Evolutionary conservation across 1,284 basidiomycete genomes (phyloP), one percentile per base, ranked within the genome.

Genomic region (Anthracocystis setariae): DNA sequence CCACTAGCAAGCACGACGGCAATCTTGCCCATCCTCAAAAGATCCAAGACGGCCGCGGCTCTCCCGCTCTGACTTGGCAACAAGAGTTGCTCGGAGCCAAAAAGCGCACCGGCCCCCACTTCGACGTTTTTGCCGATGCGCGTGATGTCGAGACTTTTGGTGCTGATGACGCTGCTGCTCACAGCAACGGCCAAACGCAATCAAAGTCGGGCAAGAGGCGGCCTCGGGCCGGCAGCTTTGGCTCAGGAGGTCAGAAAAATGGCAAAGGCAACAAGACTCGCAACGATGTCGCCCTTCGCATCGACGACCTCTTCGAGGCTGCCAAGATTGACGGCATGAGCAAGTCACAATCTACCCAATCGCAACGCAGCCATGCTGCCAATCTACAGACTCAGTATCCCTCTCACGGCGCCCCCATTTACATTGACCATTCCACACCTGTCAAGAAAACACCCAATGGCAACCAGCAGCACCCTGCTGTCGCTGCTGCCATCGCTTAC

Each of bases 111-210:
- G 76, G 76, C 3, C 73, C 74, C 42, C 66, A 72, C 23, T 76
- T 60, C 47, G 76, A 76, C 37, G 72, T 76, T 53, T 77, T 77
- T 59, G 76, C 76, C 17, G 76, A 77, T 50, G 61, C 73, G 0
- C 67, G 71, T 20, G 76, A 77, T 32, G 68, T 64, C 47, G 71
- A 71, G 32, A 77, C 76, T 4, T 77, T 77, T 46, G 76, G 76
- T 3, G 71, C 51, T 35, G 61, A 50, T 4, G 50, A 60, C 23
- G 52, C 47, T 21, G 13, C 51, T 38, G 35, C 42, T 12, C 40
- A 58, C 1, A 49, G 35, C 39, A 42, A 52, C 13, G 50, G 42
- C 23, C 56, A 52, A 2, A n/a, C 47, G n/a, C 27, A 60, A 27
- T 46, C 53, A 43, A 63, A 53, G 29, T 52, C 21, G 15, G 53